Evolutionary conservation across 805 yeast species (phyloP).

Genomic region (Saccharomycopsis sp.): DNA sequence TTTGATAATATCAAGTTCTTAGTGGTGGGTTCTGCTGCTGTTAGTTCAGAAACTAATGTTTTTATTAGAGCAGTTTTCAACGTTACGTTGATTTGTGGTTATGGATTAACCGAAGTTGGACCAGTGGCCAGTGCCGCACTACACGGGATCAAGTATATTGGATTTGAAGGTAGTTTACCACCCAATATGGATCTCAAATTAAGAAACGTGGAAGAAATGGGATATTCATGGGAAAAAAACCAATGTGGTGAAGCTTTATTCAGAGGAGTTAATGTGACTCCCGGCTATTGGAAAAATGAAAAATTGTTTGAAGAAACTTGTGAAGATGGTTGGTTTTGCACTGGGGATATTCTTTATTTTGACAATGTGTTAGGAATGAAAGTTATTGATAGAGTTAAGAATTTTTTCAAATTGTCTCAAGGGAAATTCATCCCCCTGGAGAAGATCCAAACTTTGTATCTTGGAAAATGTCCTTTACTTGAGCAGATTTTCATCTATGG

Average conservation of each 20-base stretch:
- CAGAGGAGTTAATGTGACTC: conserved; percentile 55
- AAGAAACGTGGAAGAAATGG: conserved; percentile 55
- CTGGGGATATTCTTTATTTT: conserved; percentile 56
- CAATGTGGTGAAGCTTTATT: conserved; percentile 52
- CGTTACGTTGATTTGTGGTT: conserved; percentile 51
- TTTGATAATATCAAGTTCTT: conserved; percentile 32
- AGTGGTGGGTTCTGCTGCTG: conserved; percentile 61
- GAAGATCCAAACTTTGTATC: conserved; percentile 55
- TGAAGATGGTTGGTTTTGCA: conserved; percentile 52
- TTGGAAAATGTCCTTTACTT: conserved; percentile 39
- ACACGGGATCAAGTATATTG: conserved; percentile 1
- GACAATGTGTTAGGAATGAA: conserved; percentile 42
- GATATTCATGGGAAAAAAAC: conserved; percentile 33
- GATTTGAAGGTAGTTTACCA: background rate
- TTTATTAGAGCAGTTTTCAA: conserved; percentile 50
- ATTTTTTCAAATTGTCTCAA: conserved; percentile 60
- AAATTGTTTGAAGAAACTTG: background rate
- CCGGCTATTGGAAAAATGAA: conserved; percentile 41
- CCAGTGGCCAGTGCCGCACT: conserved; percentile 45
- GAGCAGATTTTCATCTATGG: conserved; percentile 56
- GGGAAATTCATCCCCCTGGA: conserved; percentile 71
- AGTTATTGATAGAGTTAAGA: conserved; percentile 68
- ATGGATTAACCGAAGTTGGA: conserved; percentile 62
- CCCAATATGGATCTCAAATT: background rate
- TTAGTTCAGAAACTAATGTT: conserved; percentile 35